Evolutionary conservation across 2,329 filamentous ascomycete species (phyloP).

Genomic region (Scedosporium boydii): DNA sequence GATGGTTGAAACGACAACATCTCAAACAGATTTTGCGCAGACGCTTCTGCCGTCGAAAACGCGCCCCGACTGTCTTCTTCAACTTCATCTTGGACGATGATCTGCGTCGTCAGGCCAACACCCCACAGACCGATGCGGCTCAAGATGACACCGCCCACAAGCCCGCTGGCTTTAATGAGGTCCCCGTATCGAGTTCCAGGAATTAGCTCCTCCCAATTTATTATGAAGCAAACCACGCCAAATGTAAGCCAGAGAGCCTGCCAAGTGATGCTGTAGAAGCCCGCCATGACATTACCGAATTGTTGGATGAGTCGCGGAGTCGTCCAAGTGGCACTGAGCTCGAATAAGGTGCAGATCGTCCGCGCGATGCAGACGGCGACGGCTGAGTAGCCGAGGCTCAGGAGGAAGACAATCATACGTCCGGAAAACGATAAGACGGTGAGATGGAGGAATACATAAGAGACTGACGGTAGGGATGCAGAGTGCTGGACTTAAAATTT

Average conservation of each 20-base stretch:
- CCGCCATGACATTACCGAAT: slow-evolving; percentile 52
- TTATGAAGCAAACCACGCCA: slow-evolving; percentile 14
- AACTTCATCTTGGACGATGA: slow-evolving; percentile 52
- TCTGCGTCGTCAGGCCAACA: slow-evolving; percentile 51
- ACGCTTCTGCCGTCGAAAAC: slow-evolving; percentile 60
- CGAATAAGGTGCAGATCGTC: slow-evolving; percentile 41
- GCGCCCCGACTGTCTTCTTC: slow-evolving; percentile 45
- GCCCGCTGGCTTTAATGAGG: slow-evolving; percentile 10
- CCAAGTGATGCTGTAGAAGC: slow-evolving; percentile 62
- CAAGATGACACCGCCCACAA: slow-evolving; percentile 15
- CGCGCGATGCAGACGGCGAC: slow-evolving; percentile 43
- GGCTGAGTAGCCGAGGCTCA: slow-evolving; percentile 41
- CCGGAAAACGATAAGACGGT: slow-evolving; percentile 50
- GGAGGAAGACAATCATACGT: slow-evolving; percentile 56
- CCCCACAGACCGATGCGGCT: slow-evolving; percentile 54
- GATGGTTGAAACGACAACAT: slow-evolving; percentile 55
- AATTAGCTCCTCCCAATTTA: slow-evolving; percentile 27
- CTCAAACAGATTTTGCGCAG: slow-evolving; percentile 62
- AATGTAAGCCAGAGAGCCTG: slow-evolving; percentile 47
- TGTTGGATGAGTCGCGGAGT: slow-evolving; percentile 44
- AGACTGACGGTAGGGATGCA: slow-evolving; percentile 51
- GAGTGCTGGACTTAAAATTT: slow-evolving; percentile 40
- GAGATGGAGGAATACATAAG: slow-evolving; percentile 50
- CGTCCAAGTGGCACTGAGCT: slow-evolving; percentile 51
- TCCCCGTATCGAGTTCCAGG: slow-evolving; percentile 14